Evolutionary conservation across 2,329 filamentous ascomycete species (phyloP), one percentile per base, ranked within the genome.

Genomic region (Macrophomina pseudophaseolina): DNA sequence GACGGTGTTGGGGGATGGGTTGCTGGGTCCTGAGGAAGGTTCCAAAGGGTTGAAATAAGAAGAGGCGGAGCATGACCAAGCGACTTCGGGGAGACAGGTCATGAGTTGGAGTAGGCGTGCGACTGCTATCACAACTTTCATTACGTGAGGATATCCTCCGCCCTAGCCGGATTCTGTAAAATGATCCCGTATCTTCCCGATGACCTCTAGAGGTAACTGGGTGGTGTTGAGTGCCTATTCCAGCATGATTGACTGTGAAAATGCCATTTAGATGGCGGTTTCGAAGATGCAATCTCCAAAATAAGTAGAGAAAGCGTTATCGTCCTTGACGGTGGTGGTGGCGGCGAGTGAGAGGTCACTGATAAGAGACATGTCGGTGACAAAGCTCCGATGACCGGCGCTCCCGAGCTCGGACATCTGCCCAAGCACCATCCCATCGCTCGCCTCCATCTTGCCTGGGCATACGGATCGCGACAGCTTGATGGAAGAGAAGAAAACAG

Each of bases 161-260:
- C 28, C 56, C 56, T 60, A 60, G 42, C 56, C 56, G 23, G 18
- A 48, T 46, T 46, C 56, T 60, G 56, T 44, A 60, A 60, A 60
- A 60, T 48, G 30, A 60, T 60, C 56, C 56, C 56, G 40, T 18
- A 23, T 60, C 28, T 48, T n/a, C 28, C 7, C 42, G 40, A 33
- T n/a, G 30, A 16, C 18, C 40, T n/a, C 28, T 59, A 7, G 30
- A 35, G 56, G 42, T 12, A 33, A 48, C 14, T 23, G 16, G 30
- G 40, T 23, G 9, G 30, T 33, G 28, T 46, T 32, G 56, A 23
- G 48, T 4, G 28, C 14, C 1, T 8, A 32, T 12, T 23, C 32
- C 35, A 42, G 16, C 35, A 32, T 14, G 5, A 9, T 14, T 18
- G 18, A 42, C 8, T 14, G 16, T 32, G 4, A 11, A 32, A n/a